phyloP scores from a whole-genome alignment of 805 yeast species.

The Cyberlindnera saturnus region DNA sequence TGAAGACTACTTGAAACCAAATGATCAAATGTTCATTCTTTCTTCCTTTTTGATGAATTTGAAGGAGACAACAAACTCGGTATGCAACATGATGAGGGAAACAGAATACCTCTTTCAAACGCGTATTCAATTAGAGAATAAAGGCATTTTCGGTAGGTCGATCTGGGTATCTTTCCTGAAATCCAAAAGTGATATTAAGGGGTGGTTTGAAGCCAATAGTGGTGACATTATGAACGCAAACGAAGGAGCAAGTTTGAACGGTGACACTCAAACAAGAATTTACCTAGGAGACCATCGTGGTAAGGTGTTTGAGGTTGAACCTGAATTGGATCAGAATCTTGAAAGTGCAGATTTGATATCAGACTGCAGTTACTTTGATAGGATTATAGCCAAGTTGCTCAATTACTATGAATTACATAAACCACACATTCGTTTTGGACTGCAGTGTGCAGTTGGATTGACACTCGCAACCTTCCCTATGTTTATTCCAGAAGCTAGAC shows the following conservation, averaged over 20 bases:
- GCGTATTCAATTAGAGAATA: conserved; percentile 27
- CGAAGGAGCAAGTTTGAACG: conserved; percentile 32
- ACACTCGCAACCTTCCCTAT: conserved; percentile 45
- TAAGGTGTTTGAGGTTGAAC: neutral
- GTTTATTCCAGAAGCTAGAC: conserved; percentile 39
- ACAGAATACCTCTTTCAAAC: conserved; percentile 24
- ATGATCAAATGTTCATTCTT: conserved; percentile 43
- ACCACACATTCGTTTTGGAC: conserved; percentile 38
- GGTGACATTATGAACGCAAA: conserved; percentile 16
- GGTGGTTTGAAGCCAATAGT: conserved; percentile 29
- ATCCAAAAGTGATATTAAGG: conserved; percentile 27
- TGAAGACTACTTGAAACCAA: conserved; percentile 31
- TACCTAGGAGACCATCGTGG: conserved; percentile 2
- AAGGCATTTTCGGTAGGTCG: conserved; percentile 32
- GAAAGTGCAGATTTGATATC: neutral
- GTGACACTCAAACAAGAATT: conserved; percentile 14
- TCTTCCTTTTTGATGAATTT: conserved; percentile 45
- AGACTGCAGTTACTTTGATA: neutral
- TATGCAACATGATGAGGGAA: conserved; percentile 28
- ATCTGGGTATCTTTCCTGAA: conserved; percentile 39
- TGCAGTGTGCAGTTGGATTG: conserved; percentile 39
- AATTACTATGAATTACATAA: conserved; percentile 14
- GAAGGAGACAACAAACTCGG: conserved; percentile 31
- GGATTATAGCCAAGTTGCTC: neutral
- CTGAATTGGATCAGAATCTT: neutral